Base-by-base conservation (phyloP, 1,139 yeast species). In the Yamadazyma membranifaciens region DNA sequence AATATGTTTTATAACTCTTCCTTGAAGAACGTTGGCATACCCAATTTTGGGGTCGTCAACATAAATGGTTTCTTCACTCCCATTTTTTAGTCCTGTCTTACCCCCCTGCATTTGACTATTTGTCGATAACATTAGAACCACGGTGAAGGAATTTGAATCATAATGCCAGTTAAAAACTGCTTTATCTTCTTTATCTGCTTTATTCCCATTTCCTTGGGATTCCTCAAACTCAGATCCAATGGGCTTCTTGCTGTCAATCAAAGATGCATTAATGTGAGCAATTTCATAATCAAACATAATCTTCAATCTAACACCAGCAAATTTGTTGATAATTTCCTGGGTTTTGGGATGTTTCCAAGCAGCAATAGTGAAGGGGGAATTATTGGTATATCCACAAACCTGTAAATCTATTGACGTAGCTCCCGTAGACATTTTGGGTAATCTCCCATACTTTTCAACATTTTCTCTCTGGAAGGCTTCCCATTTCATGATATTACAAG, bases 331-430 rank as follows among this genome's bases (percentile, higher is more conserved):
- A 30, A 60, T 51, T 57, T 70, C 77, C 52, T 72, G 57, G 3
- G 80, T 75, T 44, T 62, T 65, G 14, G 83, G 83, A 47, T 76
- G 79, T 3, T 68, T 69, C 81, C 82, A 78, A 10, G 83, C 83
- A 6, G 61, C 67, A 45, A 68, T 62, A 3, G 72, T 66, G 50
- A 78, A 78, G 1, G 78, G 80, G 31, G 67, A 51, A 17, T 45
- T 49, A 37, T 65, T 69, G 22, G 69, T 74, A 49, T 64, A 75
- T 2, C 83, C 83, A 45, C 82, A 63, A 39, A 77, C 45, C 30
- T 55, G 57, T 48, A 74, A 65, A 50, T 71, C 78, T 46, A 65
- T 47, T 16, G 79, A 81, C 10, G 72, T 60, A 10, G 78, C 66
- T 2, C 57, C 51, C 35, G 56, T 56, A 45, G 56, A 55, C 45